Evolutionary conservation across 2,329 filamentous ascomycete species (phyloP).

Genomic region (Lachnellula occidentalis): DNA sequence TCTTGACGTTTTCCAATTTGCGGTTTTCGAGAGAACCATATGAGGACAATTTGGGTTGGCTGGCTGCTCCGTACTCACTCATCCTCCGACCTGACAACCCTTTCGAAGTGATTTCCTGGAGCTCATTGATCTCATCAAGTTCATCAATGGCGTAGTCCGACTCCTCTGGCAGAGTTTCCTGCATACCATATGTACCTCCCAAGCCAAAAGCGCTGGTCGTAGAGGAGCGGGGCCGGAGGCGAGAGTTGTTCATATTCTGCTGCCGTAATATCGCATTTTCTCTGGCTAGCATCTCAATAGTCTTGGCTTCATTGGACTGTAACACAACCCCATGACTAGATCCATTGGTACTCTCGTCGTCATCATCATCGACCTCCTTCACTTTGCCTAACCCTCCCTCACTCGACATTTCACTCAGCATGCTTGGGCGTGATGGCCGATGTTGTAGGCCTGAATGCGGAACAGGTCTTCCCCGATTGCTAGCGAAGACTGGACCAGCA

Average conservation of each 20-base stretch:
- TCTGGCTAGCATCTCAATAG: conserved; percentile 55
- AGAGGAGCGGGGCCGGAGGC: conserved; percentile 53
- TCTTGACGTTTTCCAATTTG: conserved; percentile 61
- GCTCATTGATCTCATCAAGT: conserved; percentile 56
- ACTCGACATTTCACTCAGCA: conserved; percentile 67
- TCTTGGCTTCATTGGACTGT: conserved; percentile 52
- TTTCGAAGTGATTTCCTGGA: conserved; percentile 29
- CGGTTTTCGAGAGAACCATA: conserved; percentile 50
- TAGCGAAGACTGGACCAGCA: conserved; percentile 14
- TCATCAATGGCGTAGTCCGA: conserved; percentile 71
- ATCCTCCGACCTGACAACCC: conserved; percentile 31
- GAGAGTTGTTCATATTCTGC: conserved; percentile 49
- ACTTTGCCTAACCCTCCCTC: conserved; percentile 62
- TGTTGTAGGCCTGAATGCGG: conserved; percentile 69
- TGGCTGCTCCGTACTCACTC: conserved; percentile 31
- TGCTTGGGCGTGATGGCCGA: conserved; percentile 71
- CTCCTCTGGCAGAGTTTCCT: conserved; percentile 56
- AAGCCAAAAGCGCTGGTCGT: conserved; percentile 47
- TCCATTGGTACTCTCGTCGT: conserved; percentile 51
- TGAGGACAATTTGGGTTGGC: conserved; percentile 27
- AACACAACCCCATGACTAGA: conserved; percentile 50
- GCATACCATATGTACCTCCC: conserved; percentile 53
- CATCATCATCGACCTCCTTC: conserved; percentile 63
- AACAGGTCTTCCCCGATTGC: conserved; percentile 32
- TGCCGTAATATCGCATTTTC: conserved; percentile 59